phyloP scores from a whole-genome alignment of 192 early-diverging fungal species.

The Radiomyces spectabilis region DNA sequence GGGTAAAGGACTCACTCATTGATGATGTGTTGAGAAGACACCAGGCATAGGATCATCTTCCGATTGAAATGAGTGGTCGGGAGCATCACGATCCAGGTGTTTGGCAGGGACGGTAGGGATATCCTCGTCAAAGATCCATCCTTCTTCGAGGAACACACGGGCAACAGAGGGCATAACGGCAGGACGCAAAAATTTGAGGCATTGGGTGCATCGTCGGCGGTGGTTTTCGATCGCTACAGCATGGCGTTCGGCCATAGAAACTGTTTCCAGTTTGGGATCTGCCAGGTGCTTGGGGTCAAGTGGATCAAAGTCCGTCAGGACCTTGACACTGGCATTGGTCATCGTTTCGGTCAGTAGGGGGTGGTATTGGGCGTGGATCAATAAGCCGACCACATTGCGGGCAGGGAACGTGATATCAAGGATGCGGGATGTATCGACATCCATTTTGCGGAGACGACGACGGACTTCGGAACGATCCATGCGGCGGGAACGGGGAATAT shows the following conservation, averaged over 20 bases:
- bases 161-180: not conserved
- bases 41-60: too few species aligned
- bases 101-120: too few species aligned
- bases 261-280: not conserved
- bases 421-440: not conserved
- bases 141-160: not conserved
- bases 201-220: not conserved
- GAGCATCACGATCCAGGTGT: too few species aligned
- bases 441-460: not conserved
- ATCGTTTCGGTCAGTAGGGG: not conserved
- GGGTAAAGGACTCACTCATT: too few species aligned
- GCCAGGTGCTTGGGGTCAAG: not conserved
- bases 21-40: too few species aligned
- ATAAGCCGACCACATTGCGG: slow-evolving; percentile 1
- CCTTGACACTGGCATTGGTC: not conserved
- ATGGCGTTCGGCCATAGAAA: not conserved
- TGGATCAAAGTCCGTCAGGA: not conserved
- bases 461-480: too few species aligned
- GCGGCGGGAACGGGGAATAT: too few species aligned
- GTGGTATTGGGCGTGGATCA: slow-evolving; percentile 3
- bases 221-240: not conserved
- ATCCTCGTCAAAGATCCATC: slow-evolving; percentile 1
- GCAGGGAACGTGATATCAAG: slow-evolving; percentile 14
- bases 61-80: too few species aligned
- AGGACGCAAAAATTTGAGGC: not conserved